Base-by-base conservation (phyloP, 2,329 filamentous ascomycete species). In the Fusarium concolor region DNA sequence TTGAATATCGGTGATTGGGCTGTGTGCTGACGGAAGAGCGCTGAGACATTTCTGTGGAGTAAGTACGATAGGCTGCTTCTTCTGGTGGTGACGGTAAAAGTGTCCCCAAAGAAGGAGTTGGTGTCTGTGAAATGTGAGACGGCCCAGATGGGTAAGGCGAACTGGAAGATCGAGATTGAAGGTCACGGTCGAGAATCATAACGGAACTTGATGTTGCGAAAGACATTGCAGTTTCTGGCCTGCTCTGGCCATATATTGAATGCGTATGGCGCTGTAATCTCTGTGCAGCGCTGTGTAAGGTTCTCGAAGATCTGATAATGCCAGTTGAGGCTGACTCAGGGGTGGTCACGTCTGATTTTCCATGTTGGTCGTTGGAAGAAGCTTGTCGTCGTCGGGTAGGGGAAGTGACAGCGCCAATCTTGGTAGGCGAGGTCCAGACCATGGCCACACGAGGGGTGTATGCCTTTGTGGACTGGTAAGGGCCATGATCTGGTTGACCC, bases 361-460 rank as follows among this genome's bases (percentile, higher is more conserved):
- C 47, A 29, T 58, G 28, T 57, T 18, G 45, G 26, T 38, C 43
- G 44, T 46, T 35, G 44, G 51, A 43, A 56, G 33, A 45, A 45
- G 31, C 51, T 53, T 67, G 41, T 57, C 42, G 43, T 47, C 46
- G 52, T 38, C 38, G 43, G 35, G 22, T 18, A 47, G 44, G 41
- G 20, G 33, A 31, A 26, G 17, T 12, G 33, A 62, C 37, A 33
- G 57, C 37, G 38, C 44, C 47, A 50, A 41, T 37, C 57, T 53
- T 50, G 46, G 52, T 37, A 53, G 62, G 49, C 49, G 62, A 71
- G 62, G 78, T 72, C 80, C 79, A 81, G 73, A 80, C 77, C 75
- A 81, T 74, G 76, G 79, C 78, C 62, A 80, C 76, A 67, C 76
- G 79, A 56, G 75, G 72, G 55, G 69, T 73, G 59, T 73, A 67